Conservation (phyloP, 805 yeast genomes). For the Metschnikowia corniflorae region DNA sequence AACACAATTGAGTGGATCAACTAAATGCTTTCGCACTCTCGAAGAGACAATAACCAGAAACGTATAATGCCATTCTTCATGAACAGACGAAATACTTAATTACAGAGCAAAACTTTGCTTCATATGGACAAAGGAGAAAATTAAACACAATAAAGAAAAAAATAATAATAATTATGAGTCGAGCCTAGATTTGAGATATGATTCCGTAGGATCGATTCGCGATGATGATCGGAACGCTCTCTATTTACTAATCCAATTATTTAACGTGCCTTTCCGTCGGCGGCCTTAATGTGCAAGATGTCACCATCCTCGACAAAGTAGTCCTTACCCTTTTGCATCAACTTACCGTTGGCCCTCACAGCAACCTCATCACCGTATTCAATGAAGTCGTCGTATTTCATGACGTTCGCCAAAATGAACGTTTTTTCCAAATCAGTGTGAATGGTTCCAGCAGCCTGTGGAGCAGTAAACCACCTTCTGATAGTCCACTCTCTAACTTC, state of each 20-base stretch:
- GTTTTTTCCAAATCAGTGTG: constrained; percentile 83
- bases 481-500: constrained; percentile 92
- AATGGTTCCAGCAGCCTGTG: constrained; percentile 87
- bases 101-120: too few species aligned
- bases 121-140: too few species aligned
- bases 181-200: too few species aligned
- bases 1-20: too few species aligned
- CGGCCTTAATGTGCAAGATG: constrained; percentile 86
- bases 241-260: constrained; percentile 5
- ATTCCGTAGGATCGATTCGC: constrained; percentile 1
- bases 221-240: too few species aligned
- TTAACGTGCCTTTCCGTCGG: constrained; percentile 77
- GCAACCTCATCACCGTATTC: constrained; percentile 68
- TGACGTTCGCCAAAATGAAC: constrained; percentile 73
- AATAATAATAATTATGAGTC: not conserved
- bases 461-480: constrained; percentile 70
- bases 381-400: constrained; percentile 58
- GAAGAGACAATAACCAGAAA: too few species aligned
- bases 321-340: constrained; percentile 88
- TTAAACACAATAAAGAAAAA: too few species aligned
- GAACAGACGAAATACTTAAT: too few species aligned
- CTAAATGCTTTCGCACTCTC: too few species aligned
- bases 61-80: too few species aligned
- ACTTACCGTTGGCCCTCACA: constrained; percentile 85
- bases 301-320: constrained; percentile 96